These are phyloP conservation scores for Yamadazyma pseudoaaseri DNA, from an alignment of 1,139 yeast genomes.

Conservation along the genomic window DNA sequence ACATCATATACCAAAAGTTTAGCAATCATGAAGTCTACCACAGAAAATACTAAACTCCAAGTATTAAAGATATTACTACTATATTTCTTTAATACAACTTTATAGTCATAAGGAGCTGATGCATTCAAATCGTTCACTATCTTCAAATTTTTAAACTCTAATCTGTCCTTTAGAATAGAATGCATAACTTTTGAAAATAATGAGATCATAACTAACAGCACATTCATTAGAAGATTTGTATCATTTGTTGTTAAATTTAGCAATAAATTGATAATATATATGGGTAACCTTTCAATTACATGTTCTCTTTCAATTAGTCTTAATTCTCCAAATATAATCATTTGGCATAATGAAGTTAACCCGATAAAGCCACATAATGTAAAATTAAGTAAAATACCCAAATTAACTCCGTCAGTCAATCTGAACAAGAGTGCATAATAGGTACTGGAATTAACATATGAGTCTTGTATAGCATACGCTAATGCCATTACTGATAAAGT, in stretches of 20 bases:
- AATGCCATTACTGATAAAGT: constrained; percentile 23
- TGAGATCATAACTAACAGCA: constrained; percentile 41
- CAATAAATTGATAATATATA: constrained; percentile 55
- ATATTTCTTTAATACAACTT: constrained; percentile 23
- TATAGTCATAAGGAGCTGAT: constrained; percentile 30
- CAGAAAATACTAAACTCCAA: constrained; percentile 40
- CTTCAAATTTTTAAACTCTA: constrained; percentile 51
- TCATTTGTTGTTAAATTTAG: constrained; percentile 55
- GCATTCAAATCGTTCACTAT: constrained; percentile 27
- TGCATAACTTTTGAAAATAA: constrained; percentile 69
- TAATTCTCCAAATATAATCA: constrained; percentile 69
- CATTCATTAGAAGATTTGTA: constrained; percentile 50
- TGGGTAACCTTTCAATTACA: constrained; percentile 65
- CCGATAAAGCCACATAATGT: constrained; percentile 34
- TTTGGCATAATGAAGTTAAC: constrained; percentile 44
- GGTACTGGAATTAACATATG: constrained; percentile 26
- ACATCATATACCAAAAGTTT: constrained; percentile 59
- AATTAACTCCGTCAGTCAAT: constrained; percentile 34
- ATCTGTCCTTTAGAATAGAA: constrained; percentile 65
- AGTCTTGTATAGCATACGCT: constrained; percentile 26
- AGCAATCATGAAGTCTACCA: constrained; percentile 53
- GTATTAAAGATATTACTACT: constrained; percentile 21
- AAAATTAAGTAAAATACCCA: constrained; percentile 30
- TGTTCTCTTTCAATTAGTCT: constrained; percentile 77
- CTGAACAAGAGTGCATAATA: constrained; percentile 28